These are phyloP conservation scores for Nitzschia palea DNA, from an alignment of 108 stramenopile genomes.

Conservation along the genomic window DNA sequence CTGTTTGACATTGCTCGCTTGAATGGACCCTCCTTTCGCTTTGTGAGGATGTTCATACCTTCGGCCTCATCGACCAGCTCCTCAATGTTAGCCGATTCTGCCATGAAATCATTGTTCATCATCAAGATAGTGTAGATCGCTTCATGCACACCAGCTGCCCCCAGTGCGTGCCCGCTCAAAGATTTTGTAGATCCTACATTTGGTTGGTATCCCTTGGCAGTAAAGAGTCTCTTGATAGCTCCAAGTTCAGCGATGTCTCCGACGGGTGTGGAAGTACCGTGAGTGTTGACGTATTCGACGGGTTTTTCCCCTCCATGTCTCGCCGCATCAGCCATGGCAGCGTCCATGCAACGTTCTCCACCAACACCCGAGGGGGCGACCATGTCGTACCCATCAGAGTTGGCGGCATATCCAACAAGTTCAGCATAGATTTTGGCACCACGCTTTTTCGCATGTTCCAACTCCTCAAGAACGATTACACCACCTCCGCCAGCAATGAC, in stretches of 20 bases:
- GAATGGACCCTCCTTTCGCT: conserved; percentile 90
- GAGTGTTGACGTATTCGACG: conserved; percentile 97
- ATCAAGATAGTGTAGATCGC: conserved; percentile 94
- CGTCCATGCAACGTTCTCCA: conserved; percentile 90
- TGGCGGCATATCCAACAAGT: conserved; percentile 94
- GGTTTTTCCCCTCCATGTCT: conserved; percentile 53
- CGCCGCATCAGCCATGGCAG: conserved; percentile 86
- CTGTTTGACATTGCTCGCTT: conserved; percentile 95
- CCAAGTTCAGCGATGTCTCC: conserved; percentile 94
- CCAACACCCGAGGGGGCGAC: conserved; percentile 97
- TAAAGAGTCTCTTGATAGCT: conserved; percentile 90
- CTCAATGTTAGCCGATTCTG: conserved; percentile 90
- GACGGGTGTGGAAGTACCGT: conserved; percentile 98
- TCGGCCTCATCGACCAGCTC: conserved; percentile 91
- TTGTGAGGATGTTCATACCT: conserved; percentile 89
- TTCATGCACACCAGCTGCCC: conserved; percentile 98
- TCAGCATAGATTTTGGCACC: conserved; percentile 97
- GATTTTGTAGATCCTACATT: conserved; percentile 97
- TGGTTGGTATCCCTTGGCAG: conserved; percentile 85
- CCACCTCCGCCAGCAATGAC: conserved; percentile 99
- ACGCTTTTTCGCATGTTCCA: conserved; percentile 95
- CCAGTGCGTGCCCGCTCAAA: conserved; percentile 94
- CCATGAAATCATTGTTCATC: conserved; percentile 95
- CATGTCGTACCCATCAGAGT: conserved; percentile 99
- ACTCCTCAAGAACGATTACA: conserved; percentile 93